These are phyloP conservation scores for Pinus albicaulis DNA, from an alignment of 75 land plant species.

Conservation along the genomic window DNA sequence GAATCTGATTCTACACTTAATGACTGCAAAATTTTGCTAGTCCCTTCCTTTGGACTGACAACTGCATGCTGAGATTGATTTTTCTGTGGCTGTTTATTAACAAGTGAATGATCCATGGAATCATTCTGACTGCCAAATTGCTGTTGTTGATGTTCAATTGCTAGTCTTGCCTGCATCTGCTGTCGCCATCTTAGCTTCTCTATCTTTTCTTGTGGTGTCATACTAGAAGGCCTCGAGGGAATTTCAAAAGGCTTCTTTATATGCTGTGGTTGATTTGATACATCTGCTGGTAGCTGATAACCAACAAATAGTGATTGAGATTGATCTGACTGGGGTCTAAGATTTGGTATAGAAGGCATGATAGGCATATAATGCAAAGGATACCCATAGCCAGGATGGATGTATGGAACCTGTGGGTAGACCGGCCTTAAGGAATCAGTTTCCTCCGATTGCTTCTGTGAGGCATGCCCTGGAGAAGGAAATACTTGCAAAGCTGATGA, in stretches of 20 bases:
- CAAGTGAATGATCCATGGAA: constrained; percentile 10
- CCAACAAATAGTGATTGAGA: constrained; percentile 24
- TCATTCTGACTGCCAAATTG: constrained; percentile 34
- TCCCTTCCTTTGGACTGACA: constrained; percentile 16
- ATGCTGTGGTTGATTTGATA: constrained; percentile 20
- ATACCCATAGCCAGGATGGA: constrained; percentile 19
- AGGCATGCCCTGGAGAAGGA: not conserved
- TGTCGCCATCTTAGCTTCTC: constrained; percentile 81
- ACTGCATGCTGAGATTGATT: constrained; percentile 13
- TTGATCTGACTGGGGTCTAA: constrained; percentile 19
- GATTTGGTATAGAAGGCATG: constrained; percentile 14
- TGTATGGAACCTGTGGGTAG: constrained; percentile 18
- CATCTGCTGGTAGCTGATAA: constrained; percentile 15
- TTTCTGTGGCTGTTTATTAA: constrained; percentile 10
- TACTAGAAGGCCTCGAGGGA: constrained; percentile 25
- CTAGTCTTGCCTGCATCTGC: constrained; percentile 83
- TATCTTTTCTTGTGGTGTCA: constrained; percentile 89
- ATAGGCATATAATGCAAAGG: constrained; percentile 30
- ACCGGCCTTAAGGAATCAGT: constrained; percentile 1
- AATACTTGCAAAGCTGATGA: constrained; percentile 7
- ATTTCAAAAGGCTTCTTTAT: constrained; percentile 14
- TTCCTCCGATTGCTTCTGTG: not conserved
- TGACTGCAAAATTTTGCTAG: constrained; percentile 6
- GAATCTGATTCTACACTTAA: constrained; percentile 13
- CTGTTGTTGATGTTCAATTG: constrained; percentile 76